Conservation (phyloP, 2,329 filamentous ascomycete genomes). For the Fusarium oligoseptatum region DNA sequence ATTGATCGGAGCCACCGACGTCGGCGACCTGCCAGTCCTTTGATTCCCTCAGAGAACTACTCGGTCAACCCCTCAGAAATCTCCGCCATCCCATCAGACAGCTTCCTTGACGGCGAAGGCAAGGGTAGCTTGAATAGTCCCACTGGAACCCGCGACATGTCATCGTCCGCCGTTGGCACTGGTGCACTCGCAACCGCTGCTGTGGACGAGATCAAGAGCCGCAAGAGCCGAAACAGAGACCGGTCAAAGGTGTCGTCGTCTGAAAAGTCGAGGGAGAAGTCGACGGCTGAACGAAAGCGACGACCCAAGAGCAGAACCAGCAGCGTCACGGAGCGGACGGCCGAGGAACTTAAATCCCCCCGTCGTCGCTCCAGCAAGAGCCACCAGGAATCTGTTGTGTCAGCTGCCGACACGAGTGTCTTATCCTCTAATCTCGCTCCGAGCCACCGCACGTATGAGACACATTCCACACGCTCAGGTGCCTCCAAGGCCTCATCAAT, state of each 20-base stretch:
- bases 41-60: constrained; percentile 73
- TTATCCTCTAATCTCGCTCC: constrained; percentile 66
- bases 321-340: constrained; percentile 62
- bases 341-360: constrained; percentile 61
- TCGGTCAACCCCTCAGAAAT: constrained; percentile 83
- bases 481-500: constrained; percentile 80
- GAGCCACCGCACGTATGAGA: constrained; percentile 68
- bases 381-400: constrained; percentile 66
- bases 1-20: constrained; percentile 74
- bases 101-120: constrained; percentile 67
- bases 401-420: constrained; percentile 66
- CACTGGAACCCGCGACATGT: constrained; percentile 53
- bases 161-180: constrained; percentile 51
- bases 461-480: constrained; percentile 65
- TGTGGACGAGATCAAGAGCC: constrained; percentile 58
- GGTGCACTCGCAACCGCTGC: constrained; percentile 54
- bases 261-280: constrained; percentile 61
- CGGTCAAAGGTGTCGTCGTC: constrained; percentile 52
- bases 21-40: constrained; percentile 76
- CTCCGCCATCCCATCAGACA: constrained; percentile 77
- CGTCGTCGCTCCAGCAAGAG: constrained; percentile 65
- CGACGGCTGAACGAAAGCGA: constrained; percentile 60
- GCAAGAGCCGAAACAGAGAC: constrained; percentile 61
- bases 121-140: constrained; percentile 60
- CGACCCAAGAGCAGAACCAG: constrained; percentile 63